A percentile compares a stretch with the other conserved stretches of the same genome.
These are phyloP conservation scores for Yamadazyma dendronema DNA, from an alignment of 1,139 yeast genomes.

Conservation along the genomic window DNA sequence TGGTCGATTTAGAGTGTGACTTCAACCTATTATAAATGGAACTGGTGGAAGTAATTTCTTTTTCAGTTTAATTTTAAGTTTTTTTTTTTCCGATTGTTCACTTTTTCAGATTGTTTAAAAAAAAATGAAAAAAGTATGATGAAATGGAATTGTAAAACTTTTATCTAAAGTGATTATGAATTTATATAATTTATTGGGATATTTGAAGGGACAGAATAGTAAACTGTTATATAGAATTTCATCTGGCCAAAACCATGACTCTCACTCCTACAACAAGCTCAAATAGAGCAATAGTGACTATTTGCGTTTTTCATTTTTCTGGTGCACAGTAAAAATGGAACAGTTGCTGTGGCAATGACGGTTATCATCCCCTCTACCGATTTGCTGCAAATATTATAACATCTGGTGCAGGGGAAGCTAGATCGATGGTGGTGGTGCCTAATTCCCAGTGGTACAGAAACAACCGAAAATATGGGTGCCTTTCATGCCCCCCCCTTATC, in stretches of 20 bases:
- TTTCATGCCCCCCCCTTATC: background rate
- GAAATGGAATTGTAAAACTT: background rate
- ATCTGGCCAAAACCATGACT: too few relatives aligned
- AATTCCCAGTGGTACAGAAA: too few relatives aligned
- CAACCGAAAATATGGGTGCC: too few relatives aligned
- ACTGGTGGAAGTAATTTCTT: constrained; percentile 6
- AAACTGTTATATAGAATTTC: too few relatives aligned
- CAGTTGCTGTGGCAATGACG: background rate
- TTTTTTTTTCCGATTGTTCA: constrained; percentile 3
- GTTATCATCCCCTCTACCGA: background rate
- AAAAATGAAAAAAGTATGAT: background rate
- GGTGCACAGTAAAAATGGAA: background rate
- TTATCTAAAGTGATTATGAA: background rate
- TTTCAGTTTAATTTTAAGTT: background rate
- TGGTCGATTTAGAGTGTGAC: constrained; percentile 1
- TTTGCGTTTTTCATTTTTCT: background rate
- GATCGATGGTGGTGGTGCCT: too few relatives aligned
- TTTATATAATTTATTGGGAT: too few relatives aligned
- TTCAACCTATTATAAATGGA: constrained; percentile 1
- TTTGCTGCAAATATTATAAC: background rate
- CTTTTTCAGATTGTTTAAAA: background rate
- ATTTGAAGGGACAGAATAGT: too few relatives aligned
- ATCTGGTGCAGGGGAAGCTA: background rate
- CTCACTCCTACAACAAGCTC: too few relatives aligned
- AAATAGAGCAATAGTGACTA: background rate